Conservation (phyloP, 78 protist genomes). For the Polysphondylium violaceum region DNA sequence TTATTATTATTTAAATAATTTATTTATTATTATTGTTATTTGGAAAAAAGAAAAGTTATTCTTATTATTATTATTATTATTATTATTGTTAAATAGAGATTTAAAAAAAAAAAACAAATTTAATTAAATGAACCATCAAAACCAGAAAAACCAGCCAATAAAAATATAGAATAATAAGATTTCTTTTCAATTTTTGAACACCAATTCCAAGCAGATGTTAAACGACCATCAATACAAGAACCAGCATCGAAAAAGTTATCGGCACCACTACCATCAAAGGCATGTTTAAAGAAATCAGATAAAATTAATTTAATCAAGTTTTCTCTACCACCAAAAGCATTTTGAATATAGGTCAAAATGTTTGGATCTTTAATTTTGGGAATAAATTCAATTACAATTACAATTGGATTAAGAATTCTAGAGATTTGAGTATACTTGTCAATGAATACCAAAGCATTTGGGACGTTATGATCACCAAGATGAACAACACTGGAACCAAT, state of each 20-base stretch:
- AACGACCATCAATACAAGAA: conserved; percentile 96
- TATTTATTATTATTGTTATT: too few species aligned
- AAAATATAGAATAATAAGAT: conserved; percentile 85
- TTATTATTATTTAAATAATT: too few species aligned
- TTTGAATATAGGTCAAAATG: conserved; percentile 22
- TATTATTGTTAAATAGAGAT: too few species aligned
- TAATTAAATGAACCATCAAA: conserved; percentile 89
- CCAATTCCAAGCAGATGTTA: conserved; percentile 98
- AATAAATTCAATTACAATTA: conserved; percentile 53
- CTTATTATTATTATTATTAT: too few species aligned
- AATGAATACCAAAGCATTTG: conserved; percentile 97
- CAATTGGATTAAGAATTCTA: conserved; percentile 90
- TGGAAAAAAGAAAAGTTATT: background rate
- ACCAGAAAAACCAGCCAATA: conserved; percentile 90
- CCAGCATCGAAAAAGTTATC: conserved; percentile 97
- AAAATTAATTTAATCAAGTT: conserved; percentile 69
- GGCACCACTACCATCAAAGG: conserved; percentile 95
- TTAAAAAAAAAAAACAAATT: background rate
- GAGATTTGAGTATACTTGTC: conserved; percentile 96
- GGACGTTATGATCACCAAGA: conserved; percentile 97
- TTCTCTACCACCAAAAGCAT: conserved; percentile 67
- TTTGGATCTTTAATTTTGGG: conserved; percentile 49
- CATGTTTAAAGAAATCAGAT: conserved; percentile 95
- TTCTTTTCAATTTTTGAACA: conserved; percentile 89
- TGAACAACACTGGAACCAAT: conserved; percentile 96